Conservation (phyloP, 2,329 filamentous ascomycete genomes). For the Trichophaea hybrida region DNA sequence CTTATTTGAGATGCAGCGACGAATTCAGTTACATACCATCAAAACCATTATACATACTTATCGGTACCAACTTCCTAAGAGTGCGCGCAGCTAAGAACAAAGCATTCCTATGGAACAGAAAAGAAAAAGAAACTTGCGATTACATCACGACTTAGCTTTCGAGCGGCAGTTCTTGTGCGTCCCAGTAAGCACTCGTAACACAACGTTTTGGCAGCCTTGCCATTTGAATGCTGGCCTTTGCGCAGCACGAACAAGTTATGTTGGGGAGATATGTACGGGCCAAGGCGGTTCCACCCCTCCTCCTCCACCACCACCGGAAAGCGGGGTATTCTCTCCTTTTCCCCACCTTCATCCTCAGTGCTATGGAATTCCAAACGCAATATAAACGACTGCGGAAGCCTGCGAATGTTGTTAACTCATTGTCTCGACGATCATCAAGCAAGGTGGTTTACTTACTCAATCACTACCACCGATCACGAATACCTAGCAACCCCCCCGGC, state of each 20-base stretch:
- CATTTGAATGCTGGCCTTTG: background rate
- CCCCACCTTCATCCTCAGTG: background rate
- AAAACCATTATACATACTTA: too few species aligned
- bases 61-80: too few species aligned
- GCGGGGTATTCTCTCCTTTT: background rate
- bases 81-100: background rate
- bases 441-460: background rate
- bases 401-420: background rate
- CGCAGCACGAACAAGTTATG: background rate
- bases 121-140: background rate
- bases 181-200: background rate
- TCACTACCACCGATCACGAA: background rate
- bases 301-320: background rate
- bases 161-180: background rate
- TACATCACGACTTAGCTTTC: background rate
- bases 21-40: too few species aligned
- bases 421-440: too few species aligned
- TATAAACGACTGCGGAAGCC: background rate
- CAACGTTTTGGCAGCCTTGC: background rate
- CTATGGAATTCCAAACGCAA: background rate
- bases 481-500: background rate
- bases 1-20: too few species aligned
- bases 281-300: too few species aligned
- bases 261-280: background rate
- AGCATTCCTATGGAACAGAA: background rate